A percentile compares a stretch with the other conserved stretches of the same genome.
phyloP scores from a whole-genome alignment of 2,329 filamentous ascomycete genomes.

The Fusarium sp. region DNA sequence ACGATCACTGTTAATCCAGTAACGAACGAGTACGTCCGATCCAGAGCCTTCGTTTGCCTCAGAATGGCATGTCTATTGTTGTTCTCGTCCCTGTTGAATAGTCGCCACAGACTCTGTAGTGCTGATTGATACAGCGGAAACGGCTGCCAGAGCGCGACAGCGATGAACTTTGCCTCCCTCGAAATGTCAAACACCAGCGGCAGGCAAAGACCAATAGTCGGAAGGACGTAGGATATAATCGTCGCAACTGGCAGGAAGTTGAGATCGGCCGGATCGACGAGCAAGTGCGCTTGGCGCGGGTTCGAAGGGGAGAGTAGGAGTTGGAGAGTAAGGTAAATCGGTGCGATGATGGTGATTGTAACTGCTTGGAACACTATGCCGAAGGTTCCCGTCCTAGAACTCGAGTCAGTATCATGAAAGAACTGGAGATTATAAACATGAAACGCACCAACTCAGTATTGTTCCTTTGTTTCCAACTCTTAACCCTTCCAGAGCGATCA shows the following conservation, averaged over 20 bases:
- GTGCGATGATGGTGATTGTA: constrained; percentile 37
- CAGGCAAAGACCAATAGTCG: constrained; percentile 25
- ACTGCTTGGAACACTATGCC: constrained; percentile 34
- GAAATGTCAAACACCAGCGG: constrained; percentile 20
- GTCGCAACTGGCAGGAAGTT: constrained; percentile 27
- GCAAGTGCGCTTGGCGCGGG: not conserved
- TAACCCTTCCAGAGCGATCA: constrained; percentile 33
- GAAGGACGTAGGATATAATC: constrained; percentile 29
- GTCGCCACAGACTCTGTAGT: not conserved
- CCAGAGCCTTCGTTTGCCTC: not conserved
- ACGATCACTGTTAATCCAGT: not conserved
- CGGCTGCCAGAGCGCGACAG: constrained; percentile 34
- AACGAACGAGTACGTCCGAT: constrained; percentile 23
- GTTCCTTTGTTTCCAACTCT: constrained; percentile 28
- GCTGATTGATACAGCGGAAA: constrained; percentile 32
- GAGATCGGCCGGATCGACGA: constrained; percentile 28
- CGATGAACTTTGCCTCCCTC: constrained; percentile 7
- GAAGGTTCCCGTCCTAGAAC: constrained; percentile 32
- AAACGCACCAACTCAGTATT: constrained; percentile 29
- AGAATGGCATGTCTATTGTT: not conserved
- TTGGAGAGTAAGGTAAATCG: constrained; percentile 34
- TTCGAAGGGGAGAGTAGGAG: constrained; percentile 21
- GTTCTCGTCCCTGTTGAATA: not conserved
- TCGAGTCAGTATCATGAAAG: not conserved
- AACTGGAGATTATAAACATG: not conserved